Evolutionary conservation across 306 rosid species (phyloP).

Genomic region (Prosopis cineraria): DNA sequence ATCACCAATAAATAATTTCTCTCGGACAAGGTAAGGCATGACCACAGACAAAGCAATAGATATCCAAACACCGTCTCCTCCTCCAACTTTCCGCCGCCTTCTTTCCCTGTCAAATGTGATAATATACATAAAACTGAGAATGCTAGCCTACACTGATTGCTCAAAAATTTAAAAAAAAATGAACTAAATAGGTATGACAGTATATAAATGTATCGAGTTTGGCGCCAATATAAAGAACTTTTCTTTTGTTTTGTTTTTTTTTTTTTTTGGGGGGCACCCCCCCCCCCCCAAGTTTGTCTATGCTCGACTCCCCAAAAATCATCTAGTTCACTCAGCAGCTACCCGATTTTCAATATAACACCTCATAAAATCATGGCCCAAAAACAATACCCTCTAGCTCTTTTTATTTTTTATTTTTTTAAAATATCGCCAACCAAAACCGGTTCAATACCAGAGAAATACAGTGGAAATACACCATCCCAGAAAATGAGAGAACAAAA

Average conservation of each 20-base stretch:
- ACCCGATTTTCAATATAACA: not conserved
- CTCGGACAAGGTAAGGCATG: conserved; percentile 87
- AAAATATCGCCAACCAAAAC: conserved; percentile 12
- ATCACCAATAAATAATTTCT: conserved; percentile 78
- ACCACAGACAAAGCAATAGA: conserved; percentile 15
- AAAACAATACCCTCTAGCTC: not conserved
- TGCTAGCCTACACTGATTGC: not conserved
- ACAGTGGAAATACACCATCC: not conserved
- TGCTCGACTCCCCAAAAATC: not conserved
- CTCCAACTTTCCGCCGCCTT: not conserved
- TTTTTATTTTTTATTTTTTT: not conserved
- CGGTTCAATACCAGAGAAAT: not conserved
- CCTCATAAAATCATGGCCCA: not conserved
- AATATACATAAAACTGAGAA: not conserved
- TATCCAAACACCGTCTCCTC: not conserved
- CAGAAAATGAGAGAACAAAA: not conserved
- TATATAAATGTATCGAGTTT: not conserved
- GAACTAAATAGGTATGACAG: not conserved
- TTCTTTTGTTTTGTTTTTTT: too few species aligned
- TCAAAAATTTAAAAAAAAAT: not conserved
- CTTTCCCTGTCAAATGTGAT: not conserved
- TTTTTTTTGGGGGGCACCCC: too few species aligned
- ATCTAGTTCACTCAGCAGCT: not conserved
- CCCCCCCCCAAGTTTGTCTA: not conserved
- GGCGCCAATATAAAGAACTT: not conserved